A percentile compares a stretch with the other conserved stretches of the same genome.
Evolutionary conservation across 345 rosid species (phyloP).

Genomic region (Punica granatum): DNA sequence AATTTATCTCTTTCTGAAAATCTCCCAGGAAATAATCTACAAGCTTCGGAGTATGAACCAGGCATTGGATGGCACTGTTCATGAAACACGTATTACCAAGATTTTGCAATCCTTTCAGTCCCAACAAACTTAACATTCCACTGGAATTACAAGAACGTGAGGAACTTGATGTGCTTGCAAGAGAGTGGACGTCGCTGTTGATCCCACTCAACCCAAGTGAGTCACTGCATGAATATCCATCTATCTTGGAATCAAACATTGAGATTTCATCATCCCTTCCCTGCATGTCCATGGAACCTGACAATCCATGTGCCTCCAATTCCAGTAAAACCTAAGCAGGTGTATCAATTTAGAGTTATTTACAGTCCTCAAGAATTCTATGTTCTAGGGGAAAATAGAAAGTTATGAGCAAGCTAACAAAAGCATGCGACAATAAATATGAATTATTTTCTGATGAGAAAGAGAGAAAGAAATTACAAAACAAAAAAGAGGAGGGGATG

Average conservation of each 20-base stretch:
- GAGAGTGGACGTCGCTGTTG: slow-evolving; percentile 15
- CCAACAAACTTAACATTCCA: slow-evolving; percentile 33
- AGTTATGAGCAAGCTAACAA: background rate
- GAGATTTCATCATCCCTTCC: slow-evolving; percentile 20
- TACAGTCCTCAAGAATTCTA: background rate
- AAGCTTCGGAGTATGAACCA: slow-evolving; percentile 59
- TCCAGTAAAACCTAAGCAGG: slow-evolving; percentile 38
- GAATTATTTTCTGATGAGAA: background rate
- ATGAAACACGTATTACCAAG: slow-evolving; percentile 78
- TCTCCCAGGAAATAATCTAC: slow-evolving; percentile 70
- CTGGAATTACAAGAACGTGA: slow-evolving; percentile 18
- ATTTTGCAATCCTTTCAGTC: slow-evolving; percentile 57
- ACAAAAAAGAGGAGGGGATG: too few species aligned
- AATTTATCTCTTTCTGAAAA: slow-evolving; percentile 48
- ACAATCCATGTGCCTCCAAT: slow-evolving; percentile 56
- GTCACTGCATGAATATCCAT: slow-evolving; percentile 15
- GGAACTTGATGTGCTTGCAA: slow-evolving; percentile 13
- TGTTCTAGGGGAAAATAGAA: background rate
- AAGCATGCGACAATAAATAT: background rate
- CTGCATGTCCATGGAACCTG: slow-evolving; percentile 25
- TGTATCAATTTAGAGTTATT: background rate
- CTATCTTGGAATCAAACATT: slow-evolving; percentile 10
- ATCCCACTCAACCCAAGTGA: slow-evolving; percentile 26
- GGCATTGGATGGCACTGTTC: slow-evolving; percentile 69
- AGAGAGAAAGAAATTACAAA: background rate